Conservation (phyloP, 1,139 yeast genomes). For the Taiozyma sp. region DNA sequence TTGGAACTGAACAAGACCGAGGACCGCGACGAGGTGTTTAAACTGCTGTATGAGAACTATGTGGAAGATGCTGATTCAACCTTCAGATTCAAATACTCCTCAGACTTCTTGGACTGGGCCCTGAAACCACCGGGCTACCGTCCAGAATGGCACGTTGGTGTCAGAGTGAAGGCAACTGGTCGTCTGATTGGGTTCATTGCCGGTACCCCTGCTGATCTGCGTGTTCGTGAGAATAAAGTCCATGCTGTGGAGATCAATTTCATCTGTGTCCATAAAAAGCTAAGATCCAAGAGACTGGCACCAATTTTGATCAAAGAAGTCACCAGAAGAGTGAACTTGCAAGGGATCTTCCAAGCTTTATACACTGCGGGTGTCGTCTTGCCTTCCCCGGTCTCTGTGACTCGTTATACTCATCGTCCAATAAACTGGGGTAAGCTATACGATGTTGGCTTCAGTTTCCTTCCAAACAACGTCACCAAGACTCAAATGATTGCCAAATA, state of each 20-base stretch:
- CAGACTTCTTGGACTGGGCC: slow-evolving; percentile 88
- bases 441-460: slow-evolving; percentile 83
- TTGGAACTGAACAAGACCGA: slow-evolving; percentile 57
- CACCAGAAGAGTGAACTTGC: slow-evolving; percentile 84
- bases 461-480: slow-evolving; percentile 74
- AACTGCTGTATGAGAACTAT: slow-evolving; percentile 79
- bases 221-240: slow-evolving; percentile 53
- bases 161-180: slow-evolving; percentile 70
- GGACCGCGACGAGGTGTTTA: slow-evolving; percentile 72
- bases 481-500: slow-evolving; percentile 80
- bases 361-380: slow-evolving; percentile 90
- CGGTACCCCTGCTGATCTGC: slow-evolving; percentile 76
- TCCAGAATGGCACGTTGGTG: slow-evolving; percentile 90
- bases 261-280: slow-evolving; percentile 88
- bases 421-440: slow-evolving; percentile 85
- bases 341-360: slow-evolving; percentile 91
- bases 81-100: slow-evolving; percentile 85
- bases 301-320: slow-evolving; percentile 93
- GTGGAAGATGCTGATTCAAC: slow-evolving; percentile 93
- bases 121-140: slow-evolving; percentile 92
- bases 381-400: slow-evolving; percentile 89
- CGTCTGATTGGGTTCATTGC: slow-evolving; percentile 89
- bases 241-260: slow-evolving; percentile 88
- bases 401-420: slow-evolving; percentile 93
- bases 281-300: slow-evolving; percentile 89